Evolutionary conservation across 108 stramenopile species (phyloP), one percentile per base, ranked within the genome.

Genomic region (Skeletonema marinoi): DNA sequence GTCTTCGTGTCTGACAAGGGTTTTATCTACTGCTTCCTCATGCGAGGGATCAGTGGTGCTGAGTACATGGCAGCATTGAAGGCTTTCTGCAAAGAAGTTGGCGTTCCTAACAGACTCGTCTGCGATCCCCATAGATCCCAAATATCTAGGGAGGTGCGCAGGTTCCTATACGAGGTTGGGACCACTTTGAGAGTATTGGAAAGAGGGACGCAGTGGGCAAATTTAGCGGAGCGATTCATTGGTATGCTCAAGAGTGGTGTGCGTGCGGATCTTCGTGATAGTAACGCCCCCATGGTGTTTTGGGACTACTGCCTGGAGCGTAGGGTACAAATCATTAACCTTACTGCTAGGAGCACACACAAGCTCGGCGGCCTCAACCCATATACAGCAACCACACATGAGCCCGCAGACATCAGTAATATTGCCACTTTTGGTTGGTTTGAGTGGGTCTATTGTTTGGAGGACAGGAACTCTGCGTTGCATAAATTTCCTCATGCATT

Each of bases 151-250:
- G 68, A 65, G n/a, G 74, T 82, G 21, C 5, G 21, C 0, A 7
- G 33, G 1, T 81, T 80, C 51, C 56, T 32, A 21, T 17, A 65
- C 29, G 58, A 78, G 39, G 81, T 83, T 70, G 78, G 82, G 0
- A 68, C 82, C 11, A 81, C 69, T 4, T 44, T 84, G 8, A 41
- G 75, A 0, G 54, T 70, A 7, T 33, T 80, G 9, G 78, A 81
- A 50, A 54, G 77, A 64, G 42, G 29, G 1, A 82, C 81, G 6
- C 82, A 70, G 42, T 76, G 78, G 82, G 67, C 75, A 21, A 77
- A 87, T 54, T 33, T 60, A n/a, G 78, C 82, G 14, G 78, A 86
- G 56, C 66, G 70, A 1, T 86, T 83, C 62, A 70, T 84, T 30
- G 82, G 86, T 4, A 0, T 87, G 16, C 10, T 84, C 0, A 83